phyloP scores from a whole-genome alignment of 1,284 basidiomycete species.

The Cutaneotrichosporon sp. region DNA sequence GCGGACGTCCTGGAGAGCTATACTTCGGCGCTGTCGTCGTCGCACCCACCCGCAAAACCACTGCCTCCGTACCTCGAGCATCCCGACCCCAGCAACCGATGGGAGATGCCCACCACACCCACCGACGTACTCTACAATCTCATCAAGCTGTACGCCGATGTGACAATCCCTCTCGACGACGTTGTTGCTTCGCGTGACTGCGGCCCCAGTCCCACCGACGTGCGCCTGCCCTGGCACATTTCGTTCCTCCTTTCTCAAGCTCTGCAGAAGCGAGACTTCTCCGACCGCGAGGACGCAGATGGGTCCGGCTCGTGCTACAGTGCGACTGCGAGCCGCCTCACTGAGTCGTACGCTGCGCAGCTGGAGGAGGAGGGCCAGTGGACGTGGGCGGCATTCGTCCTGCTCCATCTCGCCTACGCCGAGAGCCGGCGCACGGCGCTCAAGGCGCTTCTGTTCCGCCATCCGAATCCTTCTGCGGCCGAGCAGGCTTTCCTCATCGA shows the following conservation, averaged over 20 bases:
- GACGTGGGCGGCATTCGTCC: conserved; percentile 80
- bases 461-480: conserved; percentile 63
- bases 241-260: conserved; percentile 82
- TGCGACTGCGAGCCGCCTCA: conserved; percentile 73
- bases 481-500: conserved; percentile 70
- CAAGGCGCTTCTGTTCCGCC: conserved; percentile 71
- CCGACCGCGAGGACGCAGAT: conserved; percentile 61
- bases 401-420: conserved; percentile 79
- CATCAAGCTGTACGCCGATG: conserved; percentile 66
- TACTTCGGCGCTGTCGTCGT: conserved; percentile 52
- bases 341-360: conserved; percentile 79
- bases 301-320: conserved; percentile 60
- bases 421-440: conserved; percentile 71
- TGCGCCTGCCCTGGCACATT: conserved; percentile 85
- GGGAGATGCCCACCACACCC: conserved; percentile 30
- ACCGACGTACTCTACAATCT: conserved; percentile 77
- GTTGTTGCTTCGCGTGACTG: conserved; percentile 65
- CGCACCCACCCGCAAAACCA: conserved; percentile 55
- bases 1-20: conserved; percentile 67
- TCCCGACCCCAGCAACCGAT: conserved; percentile 42
- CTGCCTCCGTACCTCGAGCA: conserved; percentile 63
- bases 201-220: conserved; percentile 69
- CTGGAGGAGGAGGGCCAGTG: conserved; percentile 75
- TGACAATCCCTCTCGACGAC: conserved; percentile 51
- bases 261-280: conserved; percentile 75